Evolutionary conservation across 2,329 filamentous ascomycete genomes (phyloP).

Genomic region (Neofusicoccum ribis): DNA sequence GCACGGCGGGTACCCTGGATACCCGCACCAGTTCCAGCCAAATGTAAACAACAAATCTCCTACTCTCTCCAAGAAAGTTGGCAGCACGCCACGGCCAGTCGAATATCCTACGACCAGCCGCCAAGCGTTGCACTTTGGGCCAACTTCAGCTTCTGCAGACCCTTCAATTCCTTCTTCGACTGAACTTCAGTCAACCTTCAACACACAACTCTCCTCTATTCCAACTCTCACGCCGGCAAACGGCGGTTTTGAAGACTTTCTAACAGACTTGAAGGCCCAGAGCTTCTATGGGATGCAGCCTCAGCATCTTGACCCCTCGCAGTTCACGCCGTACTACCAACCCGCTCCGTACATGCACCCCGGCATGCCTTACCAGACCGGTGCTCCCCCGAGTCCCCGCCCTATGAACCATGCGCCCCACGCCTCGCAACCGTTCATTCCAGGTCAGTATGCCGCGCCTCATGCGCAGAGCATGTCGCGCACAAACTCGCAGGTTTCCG

Average conservation of each 20-base stretch:
- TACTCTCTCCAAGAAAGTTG: constrained; percentile 31
- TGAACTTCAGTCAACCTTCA: constrained; percentile 21
- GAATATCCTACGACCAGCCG: constrained; percentile 15
- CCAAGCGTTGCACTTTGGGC: constrained; percentile 21
- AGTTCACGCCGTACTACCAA: constrained; percentile 40
- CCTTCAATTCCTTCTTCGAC: constrained; percentile 3
- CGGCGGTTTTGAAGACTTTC: constrained; percentile 70
- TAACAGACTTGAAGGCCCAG: constrained; percentile 68
- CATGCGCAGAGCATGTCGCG: constrained; percentile 75
- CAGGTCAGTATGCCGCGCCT: constrained; percentile 55
- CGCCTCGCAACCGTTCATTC: constrained; percentile 51
- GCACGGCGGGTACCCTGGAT: constrained; percentile 57
- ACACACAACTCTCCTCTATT: constrained; percentile 33
- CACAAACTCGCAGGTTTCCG: constrained; percentile 56
- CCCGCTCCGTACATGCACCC: constrained; percentile 47
- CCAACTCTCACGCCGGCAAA: constrained; percentile 68
- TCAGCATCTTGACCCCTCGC: constrained; percentile 43
- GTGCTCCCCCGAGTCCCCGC: constrained; percentile 47
- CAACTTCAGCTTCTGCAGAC: constrained; percentile 28
- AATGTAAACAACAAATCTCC: constrained; percentile 56
- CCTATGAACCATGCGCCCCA: constrained; percentile 50
- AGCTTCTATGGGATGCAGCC: constrained; percentile 59
- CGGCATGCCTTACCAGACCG: constrained; percentile 35
- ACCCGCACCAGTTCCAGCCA: constrained; percentile 57
- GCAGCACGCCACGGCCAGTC: constrained; percentile 26